Evolutionary conservation across 2,329 filamentous ascomycete species (phyloP), one percentile per base, ranked within the genome.

Genomic region (Tolypocladium cylindrosporum): DNA sequence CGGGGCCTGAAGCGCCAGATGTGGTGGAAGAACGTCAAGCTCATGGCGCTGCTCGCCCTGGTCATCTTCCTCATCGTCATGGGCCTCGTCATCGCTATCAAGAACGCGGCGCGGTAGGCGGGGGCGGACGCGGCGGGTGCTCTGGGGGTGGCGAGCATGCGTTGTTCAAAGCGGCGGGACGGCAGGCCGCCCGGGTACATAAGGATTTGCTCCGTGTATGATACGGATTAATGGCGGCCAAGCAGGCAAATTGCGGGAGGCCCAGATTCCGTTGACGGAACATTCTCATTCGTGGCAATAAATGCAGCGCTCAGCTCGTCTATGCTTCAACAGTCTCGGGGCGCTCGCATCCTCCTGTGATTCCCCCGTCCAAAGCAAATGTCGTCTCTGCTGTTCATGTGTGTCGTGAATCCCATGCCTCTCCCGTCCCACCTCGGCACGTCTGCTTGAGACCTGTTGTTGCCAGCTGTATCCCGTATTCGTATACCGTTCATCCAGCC

Each of bases 11-110:
- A 94, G 77, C 83, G 95, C 69, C 83, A 88, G 74, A 97, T 99
- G 94, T 99, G 94, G 94, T 97, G 93, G 93, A 97, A 97, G 86
- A 97, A 99, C 72, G 83, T 96, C 52, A 95, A 95, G 77, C 75
- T 99, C 65, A 96, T 97, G 91, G 87, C 84, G 8, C 73, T 99
- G 65, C 69, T 92, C 61, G 79, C 74, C 4, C 68, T 97, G 51
- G 90, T 92, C 1, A 74, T 94, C 34, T 69, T 78, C 51, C 69
- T 85, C 61, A 82, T 85, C 63, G 65, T 85, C 52, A 65, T 82
- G 63, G 76, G 78, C n/a, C 79, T 84, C 59, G 74, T 83, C 36
- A 75, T 84, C 59, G 75, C 79, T 3, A 68, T 79, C 57, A 83
- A 81, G 73, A 79, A 77, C 57, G 68, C 61, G 50, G 60, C 54